phyloP scores from a whole-genome alignment of 495 filamentous ascomycete species.

The Lindgomyces ingoldianus region DNA sequence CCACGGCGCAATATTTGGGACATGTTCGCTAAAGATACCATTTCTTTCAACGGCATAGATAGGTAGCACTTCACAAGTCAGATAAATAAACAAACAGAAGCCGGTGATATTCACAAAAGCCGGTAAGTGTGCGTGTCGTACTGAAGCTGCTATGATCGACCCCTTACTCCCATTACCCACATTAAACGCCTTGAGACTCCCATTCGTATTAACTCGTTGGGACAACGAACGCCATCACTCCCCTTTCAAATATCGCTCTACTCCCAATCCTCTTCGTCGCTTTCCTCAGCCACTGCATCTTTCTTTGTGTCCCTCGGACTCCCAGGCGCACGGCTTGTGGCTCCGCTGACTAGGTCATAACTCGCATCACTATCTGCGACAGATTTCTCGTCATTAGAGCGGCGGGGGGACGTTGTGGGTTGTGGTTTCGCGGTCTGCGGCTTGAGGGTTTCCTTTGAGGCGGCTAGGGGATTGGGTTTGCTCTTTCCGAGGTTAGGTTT shows the following conservation, averaged over 20 bases:
- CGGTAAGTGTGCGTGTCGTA: no score
- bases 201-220: no score
- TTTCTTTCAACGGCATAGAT: background rate
- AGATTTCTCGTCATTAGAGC: constrained; percentile 82
- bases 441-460: constrained; percentile 39
- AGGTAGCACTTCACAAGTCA: background rate
- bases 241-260: constrained; percentile 42
- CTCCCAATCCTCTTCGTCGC: constrained; percentile 84
- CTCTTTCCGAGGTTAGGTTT: no score
- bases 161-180: no score
- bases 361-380: constrained; percentile 87
- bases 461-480: no score
- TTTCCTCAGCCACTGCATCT: constrained; percentile 56
- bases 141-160: no score
- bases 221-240: background rate
- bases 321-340: constrained; percentile 72
- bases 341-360: constrained; percentile 89
- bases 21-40: constrained; percentile 19
- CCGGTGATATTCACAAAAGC: background rate
- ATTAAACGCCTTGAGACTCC: no score
- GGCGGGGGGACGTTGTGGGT: constrained; percentile 62
- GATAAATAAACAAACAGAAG: background rate
- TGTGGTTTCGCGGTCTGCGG: constrained; percentile 52
- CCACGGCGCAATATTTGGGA: background rate
- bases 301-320: constrained; percentile 71